A percentile compares a stretch with the other conserved stretches of the same genome.
These are phyloP conservation scores for Boletus insuetus DNA, from an alignment of 768 basidiomycete species.

Conservation along the genomic window DNA sequence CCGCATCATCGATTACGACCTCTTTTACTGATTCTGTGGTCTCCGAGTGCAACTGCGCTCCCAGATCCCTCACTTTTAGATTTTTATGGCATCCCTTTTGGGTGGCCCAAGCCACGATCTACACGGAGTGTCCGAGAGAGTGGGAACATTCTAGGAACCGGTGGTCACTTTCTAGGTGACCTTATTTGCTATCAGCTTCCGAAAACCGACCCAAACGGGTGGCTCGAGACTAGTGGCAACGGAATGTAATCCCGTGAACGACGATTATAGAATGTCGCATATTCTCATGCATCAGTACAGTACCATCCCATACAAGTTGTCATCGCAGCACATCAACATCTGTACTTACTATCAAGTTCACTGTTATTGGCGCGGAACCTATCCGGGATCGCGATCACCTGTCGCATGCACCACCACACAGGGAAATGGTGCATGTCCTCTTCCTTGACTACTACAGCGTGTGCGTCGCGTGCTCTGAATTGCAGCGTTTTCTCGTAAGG, in stretches of 20 bases:
- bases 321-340: background rate
- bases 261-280: background rate
- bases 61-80: background rate
- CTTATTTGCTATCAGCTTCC: too few relatives aligned
- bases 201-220: too few relatives aligned
- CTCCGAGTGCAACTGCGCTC: background rate
- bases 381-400: background rate
- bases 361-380: too few relatives aligned
- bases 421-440: background rate
- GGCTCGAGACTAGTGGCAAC: too few relatives aligned
- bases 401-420: background rate
- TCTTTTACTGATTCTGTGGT: conserved; percentile 55
- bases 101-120: background rate
- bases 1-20: conserved; percentile 59
- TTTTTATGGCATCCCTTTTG: background rate
- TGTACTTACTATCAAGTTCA: background rate
- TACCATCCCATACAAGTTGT: background rate
- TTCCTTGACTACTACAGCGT: background rate
- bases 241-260: conserved; percentile 2
- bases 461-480: background rate
- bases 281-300: conserved; percentile 3
- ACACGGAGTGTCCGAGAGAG: background rate
- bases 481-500: too few relatives aligned
- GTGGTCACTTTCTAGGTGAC: too few relatives aligned
- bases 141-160: too few relatives aligned